Base-by-base conservation (phyloP, 225 moss, liverwort and hornwort species). In the Polytrichum commune region DNA sequence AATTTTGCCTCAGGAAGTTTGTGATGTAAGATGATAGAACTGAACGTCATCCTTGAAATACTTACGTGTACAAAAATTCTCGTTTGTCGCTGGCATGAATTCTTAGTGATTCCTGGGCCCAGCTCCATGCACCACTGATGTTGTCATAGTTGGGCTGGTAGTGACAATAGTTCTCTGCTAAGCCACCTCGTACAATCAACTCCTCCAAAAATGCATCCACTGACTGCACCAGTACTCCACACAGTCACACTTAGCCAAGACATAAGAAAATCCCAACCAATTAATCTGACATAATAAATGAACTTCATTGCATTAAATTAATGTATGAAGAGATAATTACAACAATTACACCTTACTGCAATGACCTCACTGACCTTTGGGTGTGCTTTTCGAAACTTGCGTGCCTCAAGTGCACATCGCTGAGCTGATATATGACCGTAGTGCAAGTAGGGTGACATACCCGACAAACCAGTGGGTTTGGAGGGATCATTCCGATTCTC, bases 81-180 rank as follows among this genome's bases (percentile, higher is more conserved):
- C 95, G 88, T 71, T 95, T 88, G 66, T 98, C 98, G 28, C 60
- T 73, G 38, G 93, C 90, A 72, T 98, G 98, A 73, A 88, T 88
- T 75, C 76, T 80, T 38, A 98, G 78, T 8, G 91, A 77, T 62
- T 91, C 95, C 58, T 80, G 91, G 46, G 98, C 98, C 98, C 98
- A 98, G 60, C 80, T 79, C 95, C 95, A 95, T 65, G 98, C 98
- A 72, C 98, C 97, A n/a, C 76, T 73, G 5, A 98, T 29, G 67
- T 87, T 95, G 75, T 98, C 97, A 81, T 98, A 98, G 75, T 92
- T 91, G 53, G 97, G 90, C 76, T 98, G 92, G 74, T 98, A 95
- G 69, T 90, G 71, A 72, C 97, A 98, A 70, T 84, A 98, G 62
- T 98, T 98, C 57, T 94, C 97, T 38, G 97, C 83, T 67, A 98